These are phyloP conservation scores for Claviceps sp. DNA, from an alignment of 2,329 filamentous ascomycete genomes.

Conservation along the genomic window DNA sequence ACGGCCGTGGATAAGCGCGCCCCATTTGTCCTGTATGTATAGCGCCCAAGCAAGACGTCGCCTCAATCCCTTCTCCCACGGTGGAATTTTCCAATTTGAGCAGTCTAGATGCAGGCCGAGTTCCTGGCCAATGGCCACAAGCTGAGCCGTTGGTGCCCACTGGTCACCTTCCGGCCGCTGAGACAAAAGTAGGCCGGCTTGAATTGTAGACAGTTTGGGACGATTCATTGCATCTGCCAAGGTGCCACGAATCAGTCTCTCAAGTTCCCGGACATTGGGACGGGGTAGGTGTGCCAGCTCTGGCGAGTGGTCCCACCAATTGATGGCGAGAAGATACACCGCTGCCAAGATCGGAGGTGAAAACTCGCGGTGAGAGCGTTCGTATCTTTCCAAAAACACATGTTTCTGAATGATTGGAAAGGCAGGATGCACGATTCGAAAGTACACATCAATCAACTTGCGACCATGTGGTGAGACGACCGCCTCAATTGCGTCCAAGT, in stretches of 20 bases:
- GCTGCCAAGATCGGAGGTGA: constrained; percentile 65
- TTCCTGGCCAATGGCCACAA: constrained; percentile 78
- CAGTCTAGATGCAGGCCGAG: constrained; percentile 83
- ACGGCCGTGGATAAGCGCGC: constrained; percentile 68
- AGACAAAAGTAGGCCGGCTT: constrained; percentile 61
- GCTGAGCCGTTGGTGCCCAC: constrained; percentile 73
- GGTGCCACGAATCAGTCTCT: constrained; percentile 58
- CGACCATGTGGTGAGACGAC: constrained; percentile 67
- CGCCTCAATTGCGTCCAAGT: constrained; percentile 59
- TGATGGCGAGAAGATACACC: constrained; percentile 73
- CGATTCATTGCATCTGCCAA: constrained; percentile 66
- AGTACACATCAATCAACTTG: constrained; percentile 67
- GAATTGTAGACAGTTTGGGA: constrained; percentile 69
- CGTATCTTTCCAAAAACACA: constrained; percentile 68
- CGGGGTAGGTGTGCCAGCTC: constrained; percentile 49
- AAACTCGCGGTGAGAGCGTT: constrained; percentile 57
- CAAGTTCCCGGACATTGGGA: constrained; percentile 61
- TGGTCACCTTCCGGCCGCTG: constrained; percentile 66
- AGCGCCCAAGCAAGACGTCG: constrained; percentile 82
- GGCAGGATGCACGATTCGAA: constrained; percentile 64
- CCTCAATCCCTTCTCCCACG: constrained; percentile 73
- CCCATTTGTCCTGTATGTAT: constrained; percentile 93
- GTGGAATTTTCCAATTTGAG: constrained; percentile 71
- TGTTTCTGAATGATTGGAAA: constrained; percentile 75
- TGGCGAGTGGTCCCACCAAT: constrained; percentile 72